Conservation (phyloP, 306 rosid genomes). For the Alnus rubra region DNA sequence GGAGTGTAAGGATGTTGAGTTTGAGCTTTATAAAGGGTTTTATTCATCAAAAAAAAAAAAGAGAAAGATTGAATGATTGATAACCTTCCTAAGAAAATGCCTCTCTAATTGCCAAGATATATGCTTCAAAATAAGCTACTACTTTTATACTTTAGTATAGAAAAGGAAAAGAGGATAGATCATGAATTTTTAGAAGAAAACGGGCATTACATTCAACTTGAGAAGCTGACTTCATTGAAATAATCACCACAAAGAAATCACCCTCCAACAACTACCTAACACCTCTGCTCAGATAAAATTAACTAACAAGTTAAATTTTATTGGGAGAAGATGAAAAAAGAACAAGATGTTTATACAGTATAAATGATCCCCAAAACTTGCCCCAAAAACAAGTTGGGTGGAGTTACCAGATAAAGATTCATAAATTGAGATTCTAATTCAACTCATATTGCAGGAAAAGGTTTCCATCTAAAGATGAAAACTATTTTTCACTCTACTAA, state of each 20-base stretch:
- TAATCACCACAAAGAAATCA: not conserved
- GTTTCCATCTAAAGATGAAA: not conserved
- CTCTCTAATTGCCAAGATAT: not conserved
- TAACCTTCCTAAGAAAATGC: not conserved
- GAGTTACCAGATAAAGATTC: not conserved
- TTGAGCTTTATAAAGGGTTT: too few species aligned
- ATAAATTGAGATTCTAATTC: not conserved
- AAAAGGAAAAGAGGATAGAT: too few species aligned
- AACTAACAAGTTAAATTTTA: not conserved
- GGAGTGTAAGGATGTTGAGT: too few species aligned
- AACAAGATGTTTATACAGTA: not conserved
- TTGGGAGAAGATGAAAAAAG: not conserved
- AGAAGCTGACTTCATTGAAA: not conserved
- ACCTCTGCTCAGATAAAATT: not conserved
- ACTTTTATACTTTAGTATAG: too few species aligned
- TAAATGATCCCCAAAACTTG: not conserved
- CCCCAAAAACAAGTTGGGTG: not conserved
- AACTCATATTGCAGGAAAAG: not conserved
- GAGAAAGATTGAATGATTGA: not conserved
- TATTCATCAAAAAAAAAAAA: too few species aligned
- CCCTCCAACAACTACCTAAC: not conserved
- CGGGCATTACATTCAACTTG: too few species aligned
- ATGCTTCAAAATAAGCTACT: not conserved
- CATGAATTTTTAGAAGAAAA: too few species aligned
- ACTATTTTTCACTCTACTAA: not conserved